Evolutionary conservation across 345 rosid species (phyloP).

Genomic region (Citrus sinensis): DVS_A1.0 CM039169.1:28838001-28838500

Average conservation of each 20-base stretch:
- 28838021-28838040: not conserved
- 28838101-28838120: not conserved
- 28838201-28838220: not conserved
- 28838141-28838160: not conserved
- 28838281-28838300: conserved; percentile 23
- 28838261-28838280: not conserved
- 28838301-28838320: conserved; percentile 96
- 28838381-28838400: not conserved
- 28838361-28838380: conserved; percentile 46
- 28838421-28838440: not conserved
- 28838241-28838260: not conserved
- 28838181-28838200: not conserved
- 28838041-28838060: not conserved
- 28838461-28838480: not conserved
- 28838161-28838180: not conserved
- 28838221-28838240: no score
- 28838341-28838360: conserved; percentile 41
- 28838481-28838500: not conserved
- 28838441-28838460: not conserved
- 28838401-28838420: conserved; percentile 12
- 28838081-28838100: not conserved
- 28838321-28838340: conserved; percentile 84
- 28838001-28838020: not conserved
- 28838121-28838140: not conserved
- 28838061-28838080: not conserved